Evolutionary conservation across 169 alveolate species (phyloP), one percentile per base, ranked within the genome.

Genomic region (Eimeria tenella): DNA sequence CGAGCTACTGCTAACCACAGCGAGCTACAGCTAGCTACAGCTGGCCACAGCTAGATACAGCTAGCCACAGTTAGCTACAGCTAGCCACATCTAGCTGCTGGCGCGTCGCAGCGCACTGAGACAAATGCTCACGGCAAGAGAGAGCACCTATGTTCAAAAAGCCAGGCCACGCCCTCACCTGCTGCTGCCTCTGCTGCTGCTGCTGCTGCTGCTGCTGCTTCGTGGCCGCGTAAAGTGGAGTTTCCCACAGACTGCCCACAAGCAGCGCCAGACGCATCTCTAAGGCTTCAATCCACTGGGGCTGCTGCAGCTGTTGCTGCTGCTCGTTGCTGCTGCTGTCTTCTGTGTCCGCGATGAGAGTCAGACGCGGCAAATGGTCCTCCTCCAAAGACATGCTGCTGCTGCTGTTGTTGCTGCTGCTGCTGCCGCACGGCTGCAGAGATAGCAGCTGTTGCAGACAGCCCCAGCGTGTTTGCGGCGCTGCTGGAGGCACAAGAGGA

Each of bases 301-400:
- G 88, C 52, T 49, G 87, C 88, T n/a, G 88, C 88, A 52, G 88
- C 88, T 21, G 88, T 71, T 79, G 77, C 49, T 68, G 77, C 77
- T 68, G 88, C 65, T 75, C 63, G 65, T 75, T 11, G 23, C 53
- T 15, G 71, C 73, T 55, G 55, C 23, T 55, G 88, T 10, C 56
- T n/a, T 25, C 71, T 79, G 88, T 53, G 7, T 58, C 55, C 31
- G 73, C 71, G 23, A 53, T 19, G 70, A 79, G 88, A n/a, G 88
- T 79, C 88, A 79, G 70, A 21, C 88, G 52, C 55, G 88, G 88
- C 71, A 79, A 62, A 52, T 1, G 53, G 50, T 62, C 50, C 6
- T 68, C 71, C 13, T 79, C 25, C 52, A 79, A 56, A 6, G 21
- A 11, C 53, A 42, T 55, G 73, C 70, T 23, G 88, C 84, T 49